A percentile compares a stretch with the other conserved stretches of the same genome.
Evolutionary conservation across 2,329 filamentous ascomycete genomes (phyloP).

Genomic region (Aspergillus hortae): DNA sequence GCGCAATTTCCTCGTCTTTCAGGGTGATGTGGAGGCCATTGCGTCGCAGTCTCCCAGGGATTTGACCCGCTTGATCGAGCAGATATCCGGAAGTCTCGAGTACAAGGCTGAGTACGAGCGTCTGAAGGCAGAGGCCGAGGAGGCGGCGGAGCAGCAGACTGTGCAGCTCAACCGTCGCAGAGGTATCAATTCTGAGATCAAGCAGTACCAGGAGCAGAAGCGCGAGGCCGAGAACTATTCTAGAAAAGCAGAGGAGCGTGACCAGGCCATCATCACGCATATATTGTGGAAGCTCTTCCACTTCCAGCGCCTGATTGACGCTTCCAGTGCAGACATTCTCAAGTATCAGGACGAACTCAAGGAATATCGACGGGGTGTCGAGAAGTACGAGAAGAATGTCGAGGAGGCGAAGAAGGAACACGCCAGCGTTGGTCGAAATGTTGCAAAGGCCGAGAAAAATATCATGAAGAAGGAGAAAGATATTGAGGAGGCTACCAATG

Average conservation of each 20-base stretch:
- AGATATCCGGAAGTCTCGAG: constrained; percentile 94
- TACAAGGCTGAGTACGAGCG: constrained; percentile 91
- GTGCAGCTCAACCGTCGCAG: constrained; percentile 85
- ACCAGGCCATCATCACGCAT: constrained; percentile 87
- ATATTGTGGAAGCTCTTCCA: constrained; percentile 97
- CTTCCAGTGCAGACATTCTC: constrained; percentile 84
- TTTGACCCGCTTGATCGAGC: constrained; percentile 88
- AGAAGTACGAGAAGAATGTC: constrained; percentile 75
- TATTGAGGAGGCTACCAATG: constrained; percentile 81
- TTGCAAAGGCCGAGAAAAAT: constrained; percentile 74
- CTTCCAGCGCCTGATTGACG: constrained; percentile 88
- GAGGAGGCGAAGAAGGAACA: constrained; percentile 84
- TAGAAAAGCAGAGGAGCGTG: constrained; percentile 82
- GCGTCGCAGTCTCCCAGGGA: constrained; percentile 93
- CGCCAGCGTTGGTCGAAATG: constrained; percentile 68
- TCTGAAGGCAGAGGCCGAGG: constrained; percentile 80
- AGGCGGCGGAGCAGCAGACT: constrained; percentile 82
- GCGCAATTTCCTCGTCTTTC: constrained; percentile 95
- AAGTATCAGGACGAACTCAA: constrained; percentile 93
- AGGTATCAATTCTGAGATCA: constrained; percentile 96
- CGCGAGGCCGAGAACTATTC: constrained; percentile 91
- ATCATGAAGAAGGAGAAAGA: constrained; percentile 84
- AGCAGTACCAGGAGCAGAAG: constrained; percentile 96
- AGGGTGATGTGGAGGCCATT: constrained; percentile 96
- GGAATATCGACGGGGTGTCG: constrained; percentile 82